Base-by-base conservation (phyloP, 2,329 filamentous ascomycete genomes). In the Cordyceps fumosorosea region DNA sequence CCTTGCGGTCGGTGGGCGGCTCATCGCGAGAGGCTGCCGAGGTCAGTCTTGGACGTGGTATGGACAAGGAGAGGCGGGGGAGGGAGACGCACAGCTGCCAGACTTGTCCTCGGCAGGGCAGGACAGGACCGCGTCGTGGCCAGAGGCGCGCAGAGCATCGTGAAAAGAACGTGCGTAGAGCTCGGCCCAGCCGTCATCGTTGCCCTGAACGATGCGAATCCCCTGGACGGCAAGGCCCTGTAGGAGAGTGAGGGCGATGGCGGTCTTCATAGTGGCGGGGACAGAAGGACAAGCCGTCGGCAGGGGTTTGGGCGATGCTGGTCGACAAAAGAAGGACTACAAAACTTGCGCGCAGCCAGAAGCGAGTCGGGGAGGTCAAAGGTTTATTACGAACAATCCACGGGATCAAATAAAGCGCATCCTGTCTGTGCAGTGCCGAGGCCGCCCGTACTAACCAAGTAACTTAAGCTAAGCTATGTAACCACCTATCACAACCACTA, bases 161-260 rank as follows among this genome's bases (percentile, higher is more conserved):
- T 87, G 83, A 56, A 89, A 76, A 0, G 80, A 78, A 18, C 88
- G 82, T 56, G 87, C 74, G 68, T 90, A 89, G 48, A 80, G 80
- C 74, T 89, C 88, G 5, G 87, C 86, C 88, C 88, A 90, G 42
- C 88, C 88, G 69, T 90, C 88, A 66, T 90, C 88, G 72, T 90
- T 90, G 40, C 53, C 40, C 62, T 87, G 84, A 60, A 90, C 70
- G 68, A 88, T 83, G 66, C 84, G 84, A 54, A 81, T 65, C 37
- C 65, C 71, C 62, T 74, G 70, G 3, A 65, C 71, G 14, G 67
- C 70, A 42, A 74, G 66, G 29, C 62, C 67, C 51, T 55, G 55
- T 6, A 57, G 44, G 3, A 48, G 8, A 42, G 57, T 56, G 37
- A 63, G 40, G 16, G 51, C 56, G 24, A 57, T 4, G 18, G 32